Base-by-base conservation (phyloP, 2,329 filamentous ascomycete species). In the Scopulariopsis brevicaulis region DNA sequence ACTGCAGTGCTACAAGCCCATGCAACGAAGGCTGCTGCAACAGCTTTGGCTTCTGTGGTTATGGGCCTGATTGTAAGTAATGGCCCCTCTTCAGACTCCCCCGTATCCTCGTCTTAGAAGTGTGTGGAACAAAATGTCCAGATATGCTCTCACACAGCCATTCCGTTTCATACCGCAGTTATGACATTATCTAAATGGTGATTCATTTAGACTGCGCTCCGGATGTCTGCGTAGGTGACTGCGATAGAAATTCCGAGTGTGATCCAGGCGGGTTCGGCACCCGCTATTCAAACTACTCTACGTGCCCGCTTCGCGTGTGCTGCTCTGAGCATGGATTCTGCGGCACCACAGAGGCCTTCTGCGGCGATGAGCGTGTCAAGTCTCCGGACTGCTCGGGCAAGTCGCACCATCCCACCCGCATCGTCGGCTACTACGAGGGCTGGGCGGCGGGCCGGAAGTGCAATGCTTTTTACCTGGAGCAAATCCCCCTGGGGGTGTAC, bases 261-360 rank as follows among this genome's bases (percentile, higher is more conserved):
- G 62, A 71, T 28, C 67, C 68, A 3, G 67, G 66, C 2, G 67
- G 62, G 61, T 68, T 67, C 0, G 32, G 58, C 2, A 50, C 66
- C 6, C 14, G 25, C 7, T 52, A 14, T 4, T 5, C 4, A 11
- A 8, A 24, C 5, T 10, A 3, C 24, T 11, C 7, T 5, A 52
- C 7, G 48, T 52, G 48, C 24, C 48, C 48, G 4, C 48, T 52
- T 7, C 22, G 25, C 48, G 48, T 52, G 14, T 52, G 48, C 48
- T 52, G 48, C 48, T 46, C 60, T 22, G 57, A 67, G 14, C 68
- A 59, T 24, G 68, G 71, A 4, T 72, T 69, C 52, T 74, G 70
- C 40, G 68, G 67, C 35, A 67, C 59, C 8, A 67, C 66, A 1
- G 43, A 59, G 2, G 66, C 66, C 6, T 70, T 70, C 59, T 64